Evolutionary conservation across 805 yeast species (phyloP), one percentile per base, ranked within the genome.

Genomic region (Candida corydali): DNA sequence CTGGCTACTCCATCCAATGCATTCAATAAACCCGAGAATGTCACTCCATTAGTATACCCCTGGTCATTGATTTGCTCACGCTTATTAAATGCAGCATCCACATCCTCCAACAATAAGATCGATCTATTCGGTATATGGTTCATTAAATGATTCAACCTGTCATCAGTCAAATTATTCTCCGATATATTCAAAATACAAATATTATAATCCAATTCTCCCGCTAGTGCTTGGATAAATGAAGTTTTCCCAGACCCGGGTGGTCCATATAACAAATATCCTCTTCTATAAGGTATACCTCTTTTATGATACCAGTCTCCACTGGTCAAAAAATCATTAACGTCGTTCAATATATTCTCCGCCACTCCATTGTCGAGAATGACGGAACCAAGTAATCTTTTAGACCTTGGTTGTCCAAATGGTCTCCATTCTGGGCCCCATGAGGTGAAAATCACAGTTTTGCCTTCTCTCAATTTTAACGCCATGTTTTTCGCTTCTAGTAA

Each of bases 351-450:
- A 8, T 55, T 47, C 40, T 82, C 85, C 42, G 79, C 79, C 34
- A 93, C 69, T 2, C 86, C 88, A 17, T 71, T 58, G 57, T 88
- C 98, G 36, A 93, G 65, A 17, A 93, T 80, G 11, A 93, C 98
- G 6, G 95, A 84, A 3, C 84, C 91, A 26, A 91, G 62, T 18
- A 82, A 61, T 49, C 98, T 71, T 61, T 91, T 91, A 50, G 80
- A 82, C 44, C 96, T 73, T 1, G 98, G 98, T 55, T 82, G 89
- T 2, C 98, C 98, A 66, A 93, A 93, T 4, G 95, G 95, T 52
- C 98, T 72, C 98, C 98, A 93, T 54, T 93, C 98, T 19, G 96
- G 96, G 1, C 98, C 98, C 86, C 93, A 91, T 8, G 96, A 84
- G 3, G 96, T 86, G 58, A 76, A 93, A 4, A 93, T 64, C 6